Percentiles rank a stretch among this genome's conserved stretches.
phyloP scores from a whole-genome alignment of 202 grass and related monocot genomes.

The Miscanthus sacchariflorus region DNA sequence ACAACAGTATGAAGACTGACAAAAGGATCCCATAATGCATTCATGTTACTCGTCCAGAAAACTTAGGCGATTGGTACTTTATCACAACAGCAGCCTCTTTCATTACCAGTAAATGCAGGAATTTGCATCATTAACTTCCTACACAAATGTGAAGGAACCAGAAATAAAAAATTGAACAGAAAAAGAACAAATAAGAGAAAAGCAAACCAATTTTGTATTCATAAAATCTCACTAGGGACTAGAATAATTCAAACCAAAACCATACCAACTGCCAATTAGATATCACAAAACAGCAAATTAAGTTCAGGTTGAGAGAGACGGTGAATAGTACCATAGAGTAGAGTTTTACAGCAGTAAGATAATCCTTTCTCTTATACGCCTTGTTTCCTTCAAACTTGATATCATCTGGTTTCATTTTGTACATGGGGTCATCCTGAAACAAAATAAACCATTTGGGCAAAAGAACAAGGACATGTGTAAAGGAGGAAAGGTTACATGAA shows the following conservation, averaged over 20 bases:
- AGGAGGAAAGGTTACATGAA: neutral
- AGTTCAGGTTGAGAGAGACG: neutral
- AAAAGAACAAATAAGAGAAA: neutral
- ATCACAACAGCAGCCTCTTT: neutral
- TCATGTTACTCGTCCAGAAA: neutral
- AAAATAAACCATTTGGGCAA: neutral
- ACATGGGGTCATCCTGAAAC: slow-evolving; percentile 36
- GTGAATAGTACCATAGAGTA: slow-evolving; percentile 46
- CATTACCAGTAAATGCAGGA: neutral
- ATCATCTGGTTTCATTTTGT: slow-evolving; percentile 34
- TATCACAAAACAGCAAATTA: slow-evolving; percentile 1
- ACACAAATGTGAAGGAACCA: neutral
- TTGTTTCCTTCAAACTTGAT: slow-evolving; percentile 43
- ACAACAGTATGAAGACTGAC: neutral
- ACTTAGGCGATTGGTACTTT: neutral
- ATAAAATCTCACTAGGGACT: neutral
- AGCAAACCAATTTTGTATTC: neutral
- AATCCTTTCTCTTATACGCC: slow-evolving; percentile 46
- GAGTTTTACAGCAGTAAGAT: slow-evolving; percentile 35
- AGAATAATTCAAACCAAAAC: neutral
- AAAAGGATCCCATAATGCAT: neutral
- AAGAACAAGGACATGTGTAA: neutral
- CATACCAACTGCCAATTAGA: neutral
- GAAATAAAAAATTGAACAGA: neutral
- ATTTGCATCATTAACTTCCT: neutral